Evolutionary conservation across 139 green algal species (phyloP).

Genomic region (Volvox reticuliferus): DNA sequence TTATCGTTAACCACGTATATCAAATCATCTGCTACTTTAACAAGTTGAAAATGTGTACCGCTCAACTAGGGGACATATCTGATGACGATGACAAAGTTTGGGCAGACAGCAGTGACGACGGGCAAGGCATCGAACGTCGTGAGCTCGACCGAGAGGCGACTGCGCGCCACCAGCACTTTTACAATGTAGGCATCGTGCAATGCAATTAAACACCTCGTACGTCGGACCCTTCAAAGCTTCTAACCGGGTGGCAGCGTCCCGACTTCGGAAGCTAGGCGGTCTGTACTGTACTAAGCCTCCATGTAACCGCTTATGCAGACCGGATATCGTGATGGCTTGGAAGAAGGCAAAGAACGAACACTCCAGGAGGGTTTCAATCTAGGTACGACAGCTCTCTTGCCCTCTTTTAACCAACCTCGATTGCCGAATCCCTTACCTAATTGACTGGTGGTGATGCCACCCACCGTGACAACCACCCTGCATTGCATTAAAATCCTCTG

Average conservation of each 20-base stretch:
- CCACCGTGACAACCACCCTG: too few species aligned
- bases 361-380: slow-evolving; percentile 52
- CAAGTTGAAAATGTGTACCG: background rate
- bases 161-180: slow-evolving; percentile 33
- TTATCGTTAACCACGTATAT: too few species aligned
- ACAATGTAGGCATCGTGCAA: slow-evolving; percentile 25
- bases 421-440: too few species aligned
- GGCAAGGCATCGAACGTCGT: background rate
- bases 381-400: slow-evolving; percentile 13
- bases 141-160: slow-evolving; percentile 43
- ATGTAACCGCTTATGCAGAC: background rate
- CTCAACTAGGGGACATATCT: background rate
- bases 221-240: too few species aligned
- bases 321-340: slow-evolving; percentile 46
- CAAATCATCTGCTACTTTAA: too few species aligned
- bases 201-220: too few species aligned
- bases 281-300: too few species aligned
- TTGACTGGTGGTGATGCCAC: too few species aligned
- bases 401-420: too few species aligned
- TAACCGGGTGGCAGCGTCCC: too few species aligned
- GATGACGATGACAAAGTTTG: slow-evolving; percentile 33
- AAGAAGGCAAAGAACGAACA: slow-evolving; percentile 40
- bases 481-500: too few species aligned
- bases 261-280: too few species aligned
- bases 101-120: slow-evolving; percentile 32